These are phyloP conservation scores for Ophiocordyceps unilateralis DNA, from an alignment of 2,329 filamentous ascomycete genomes.

Conservation along the genomic window DNA sequence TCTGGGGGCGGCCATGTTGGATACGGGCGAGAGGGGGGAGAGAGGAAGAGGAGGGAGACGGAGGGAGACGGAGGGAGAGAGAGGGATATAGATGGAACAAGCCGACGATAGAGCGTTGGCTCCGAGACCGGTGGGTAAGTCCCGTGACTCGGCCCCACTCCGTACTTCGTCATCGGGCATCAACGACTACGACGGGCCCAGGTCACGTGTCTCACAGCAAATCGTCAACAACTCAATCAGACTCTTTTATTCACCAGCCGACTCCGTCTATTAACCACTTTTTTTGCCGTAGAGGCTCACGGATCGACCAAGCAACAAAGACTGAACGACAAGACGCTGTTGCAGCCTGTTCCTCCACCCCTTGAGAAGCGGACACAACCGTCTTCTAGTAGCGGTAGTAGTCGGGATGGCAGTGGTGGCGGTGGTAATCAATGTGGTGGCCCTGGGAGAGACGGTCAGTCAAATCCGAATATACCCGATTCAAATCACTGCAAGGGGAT, in stretches of 20 bases:
- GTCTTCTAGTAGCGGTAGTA: background rate
- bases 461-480: background rate
- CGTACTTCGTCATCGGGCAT: too few species aligned
- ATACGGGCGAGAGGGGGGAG: too few species aligned
- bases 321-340: too few species aligned
- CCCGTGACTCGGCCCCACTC: too few species aligned
- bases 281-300: background rate
- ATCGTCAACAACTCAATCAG: background rate
- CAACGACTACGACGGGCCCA: too few species aligned
- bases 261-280: background rate
- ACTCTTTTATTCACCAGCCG: background rate
- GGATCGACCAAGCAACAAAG: background rate
- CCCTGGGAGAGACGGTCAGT: background rate
- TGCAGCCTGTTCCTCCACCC: too few species aligned
- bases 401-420: background rate
- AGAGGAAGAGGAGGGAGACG: background rate
- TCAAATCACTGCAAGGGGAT: background rate
- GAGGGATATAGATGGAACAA: too few species aligned
- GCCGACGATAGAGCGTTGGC: too few species aligned
- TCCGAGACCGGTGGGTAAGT: too few species aligned
- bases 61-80: background rate
- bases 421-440: background rate
- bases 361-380: background rate
- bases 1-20: background rate
- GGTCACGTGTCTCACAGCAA: background rate